Evolutionary conservation across 2,329 filamentous ascomycete genomes (phyloP).

Genomic region (Incumbomyces lentus): DNA sequence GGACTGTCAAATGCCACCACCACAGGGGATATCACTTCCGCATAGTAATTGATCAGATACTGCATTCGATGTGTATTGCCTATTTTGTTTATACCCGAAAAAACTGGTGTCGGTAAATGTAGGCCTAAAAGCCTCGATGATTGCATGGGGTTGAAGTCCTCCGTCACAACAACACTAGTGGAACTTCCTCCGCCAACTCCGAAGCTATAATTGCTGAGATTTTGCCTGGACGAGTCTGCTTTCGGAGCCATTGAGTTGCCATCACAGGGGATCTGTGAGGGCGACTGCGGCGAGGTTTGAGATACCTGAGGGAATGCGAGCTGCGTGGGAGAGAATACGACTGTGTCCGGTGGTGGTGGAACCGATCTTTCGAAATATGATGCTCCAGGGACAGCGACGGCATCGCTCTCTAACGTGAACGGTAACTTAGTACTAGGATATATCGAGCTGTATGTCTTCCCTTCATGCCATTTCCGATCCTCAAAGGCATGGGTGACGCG

Average conservation of each 20-base stretch:
- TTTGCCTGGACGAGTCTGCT: background rate
- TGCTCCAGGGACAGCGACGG: background rate
- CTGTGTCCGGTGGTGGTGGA: background rate
- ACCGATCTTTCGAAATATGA: background rate
- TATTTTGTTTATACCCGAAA: conserved; percentile 28
- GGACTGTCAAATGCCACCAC: conserved; percentile 85
- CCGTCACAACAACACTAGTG: conserved; percentile 9
- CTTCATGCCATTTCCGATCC: background rate
- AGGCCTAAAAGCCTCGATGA: conserved; percentile 9
- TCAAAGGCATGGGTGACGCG: background rate
- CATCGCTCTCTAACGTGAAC: background rate
- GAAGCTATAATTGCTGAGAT: background rate
- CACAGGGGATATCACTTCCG: conserved; percentile 81
- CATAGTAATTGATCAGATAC: conserved; percentile 87
- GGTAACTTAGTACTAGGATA: background rate
- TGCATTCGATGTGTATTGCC: conserved; percentile 66
- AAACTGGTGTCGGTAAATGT: conserved; percentile 12
- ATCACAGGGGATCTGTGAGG: background rate
- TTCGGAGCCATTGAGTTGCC: background rate
- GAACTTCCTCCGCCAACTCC: conserved; percentile 23
- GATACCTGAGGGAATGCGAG: background rate
- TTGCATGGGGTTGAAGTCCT: conserved; percentile 7
- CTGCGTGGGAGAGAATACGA: background rate
- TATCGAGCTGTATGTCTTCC: no score
- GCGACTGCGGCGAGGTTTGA: background rate